Percentiles rank a stretch among this genome's conserved stretches.
These are phyloP conservation scores for Astrephomene gubernaculifera DNA, from an alignment of 139 green algal genomes.

Conservation along the genomic window DNA sequence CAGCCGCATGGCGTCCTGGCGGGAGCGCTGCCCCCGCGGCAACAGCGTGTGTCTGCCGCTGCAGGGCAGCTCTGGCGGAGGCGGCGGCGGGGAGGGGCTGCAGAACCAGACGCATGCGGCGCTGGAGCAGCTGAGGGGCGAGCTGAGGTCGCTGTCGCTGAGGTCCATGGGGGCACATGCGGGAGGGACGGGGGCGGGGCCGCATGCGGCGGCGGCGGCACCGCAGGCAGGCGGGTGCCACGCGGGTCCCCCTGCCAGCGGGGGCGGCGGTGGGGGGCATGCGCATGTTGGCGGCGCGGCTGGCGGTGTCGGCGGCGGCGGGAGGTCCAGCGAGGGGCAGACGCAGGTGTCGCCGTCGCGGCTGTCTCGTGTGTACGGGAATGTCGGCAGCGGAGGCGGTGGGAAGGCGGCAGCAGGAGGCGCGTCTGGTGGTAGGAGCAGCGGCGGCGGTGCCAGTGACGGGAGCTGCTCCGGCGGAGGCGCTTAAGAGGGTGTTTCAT, in stretches of 20 bases:
- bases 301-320: background rate
- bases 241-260: too few relatives aligned
- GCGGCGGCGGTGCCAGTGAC: too few relatives aligned
- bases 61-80: background rate
- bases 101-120: constrained; percentile 38
- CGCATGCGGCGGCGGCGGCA: background rate
- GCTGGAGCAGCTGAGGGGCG: constrained; percentile 23
- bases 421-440: too few relatives aligned
- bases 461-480: too few relatives aligned
- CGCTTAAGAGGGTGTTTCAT: too few relatives aligned
- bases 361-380: too few relatives aligned
- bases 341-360: constrained; percentile 6
- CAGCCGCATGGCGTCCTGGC: constrained; percentile 4
- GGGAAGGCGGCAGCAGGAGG: too few relatives aligned
- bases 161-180: background rate
- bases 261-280: background rate
- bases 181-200: too few relatives aligned
- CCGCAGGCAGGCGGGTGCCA: too few relatives aligned
- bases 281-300: background rate
- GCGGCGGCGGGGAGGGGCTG: background rate
- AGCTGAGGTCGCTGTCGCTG: constrained; percentile 10
- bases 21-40: background rate
- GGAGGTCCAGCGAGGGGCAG: background rate
- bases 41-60: background rate
- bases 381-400: too few relatives aligned